phyloP scores from a whole-genome alignment of 331 rosid genomes.

The Rhamnella rubrinervis region DNA sequence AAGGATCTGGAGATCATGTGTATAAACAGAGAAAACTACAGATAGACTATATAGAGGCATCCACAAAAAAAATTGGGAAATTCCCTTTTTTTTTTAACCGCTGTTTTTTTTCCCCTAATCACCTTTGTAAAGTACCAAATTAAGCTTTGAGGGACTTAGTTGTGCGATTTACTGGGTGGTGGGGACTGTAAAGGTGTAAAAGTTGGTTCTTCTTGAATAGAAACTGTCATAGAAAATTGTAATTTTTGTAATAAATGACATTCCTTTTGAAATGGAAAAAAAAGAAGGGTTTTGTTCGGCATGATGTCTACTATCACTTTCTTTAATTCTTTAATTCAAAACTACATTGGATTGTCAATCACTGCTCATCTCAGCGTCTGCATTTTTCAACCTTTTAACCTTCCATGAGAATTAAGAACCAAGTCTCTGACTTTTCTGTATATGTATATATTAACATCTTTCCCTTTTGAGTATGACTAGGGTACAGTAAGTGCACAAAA shows the following conservation, averaged over 20 bases:
- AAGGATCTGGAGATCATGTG: conserved; percentile 99
- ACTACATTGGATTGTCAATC: not conserved
- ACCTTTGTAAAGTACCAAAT: conserved; percentile 46
- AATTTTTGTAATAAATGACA: conserved; percentile 51
- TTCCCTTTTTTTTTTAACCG: conserved; percentile 34
- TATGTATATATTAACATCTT: not conserved
- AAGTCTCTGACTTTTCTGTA: not conserved
- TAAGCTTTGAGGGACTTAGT: conserved; percentile 43
- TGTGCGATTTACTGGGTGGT: conserved; percentile 51
- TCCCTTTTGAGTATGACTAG: not conserved
- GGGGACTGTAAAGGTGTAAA: conserved; percentile 81
- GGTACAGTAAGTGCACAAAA: conserved; percentile 12
- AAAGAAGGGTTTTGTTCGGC: conserved; percentile 31
- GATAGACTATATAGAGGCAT: conserved; percentile 40
- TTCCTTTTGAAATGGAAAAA: conserved; percentile 33
- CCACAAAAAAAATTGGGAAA: conserved; percentile 47
- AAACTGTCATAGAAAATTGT: conserved; percentile 52
- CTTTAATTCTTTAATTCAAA: conserved; percentile 20
- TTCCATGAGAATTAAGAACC: not conserved
- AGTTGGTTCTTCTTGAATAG: conserved; percentile 62
- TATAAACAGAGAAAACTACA: conserved; percentile 52
- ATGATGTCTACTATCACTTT: conserved; percentile 24
- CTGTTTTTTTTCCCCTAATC: conserved; percentile 31
- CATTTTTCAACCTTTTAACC: conserved; percentile 13
- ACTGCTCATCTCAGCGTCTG: conserved; percentile 25